Conservation (phyloP, 2,329 filamentous ascomycete species). For the Neobulgaria alba region DNA sequence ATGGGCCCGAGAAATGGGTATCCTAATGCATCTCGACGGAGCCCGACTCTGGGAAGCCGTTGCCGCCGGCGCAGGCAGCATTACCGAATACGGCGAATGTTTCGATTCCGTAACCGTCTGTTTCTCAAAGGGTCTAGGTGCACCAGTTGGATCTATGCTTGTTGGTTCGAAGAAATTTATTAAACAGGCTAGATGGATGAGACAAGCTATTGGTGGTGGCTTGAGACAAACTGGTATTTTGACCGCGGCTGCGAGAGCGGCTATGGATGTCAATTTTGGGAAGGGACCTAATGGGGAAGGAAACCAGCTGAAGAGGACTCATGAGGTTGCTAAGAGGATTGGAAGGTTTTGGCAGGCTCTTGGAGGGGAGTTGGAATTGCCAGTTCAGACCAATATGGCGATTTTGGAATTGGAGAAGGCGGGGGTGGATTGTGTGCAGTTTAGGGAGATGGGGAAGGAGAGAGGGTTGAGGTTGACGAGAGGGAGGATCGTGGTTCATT, state of each 20-base stretch:
- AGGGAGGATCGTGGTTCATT: slow-evolving; percentile 57
- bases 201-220: slow-evolving; percentile 76
- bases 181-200: slow-evolving; percentile 59
- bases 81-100: slow-evolving; percentile 56
- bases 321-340: slow-evolving; percentile 53
- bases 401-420: slow-evolving; percentile 55
- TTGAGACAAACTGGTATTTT: slow-evolving; percentile 68
- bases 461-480: slow-evolving; percentile 48
- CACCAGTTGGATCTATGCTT: slow-evolving; percentile 68
- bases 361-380: slow-evolving; percentile 51
- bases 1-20: slow-evolving; percentile 55
- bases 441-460: slow-evolving; percentile 44
- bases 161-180: slow-evolving; percentile 47
- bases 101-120: slow-evolving; percentile 71
- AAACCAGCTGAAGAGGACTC: slow-evolving; percentile 50
- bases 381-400: slow-evolving; percentile 68
- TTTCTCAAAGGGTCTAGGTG: slow-evolving; percentile 75
- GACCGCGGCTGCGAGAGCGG: slow-evolving; percentile 66
- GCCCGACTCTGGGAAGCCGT: slow-evolving; percentile 76
- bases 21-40: slow-evolving; percentile 70
- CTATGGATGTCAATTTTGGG: slow-evolving; percentile 70
- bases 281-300: slow-evolving; percentile 45
- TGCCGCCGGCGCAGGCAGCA: slow-evolving; percentile 54
- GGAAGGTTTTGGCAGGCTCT: slow-evolving; percentile 50
- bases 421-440: slow-evolving; percentile 42